phyloP scores from a whole-genome alignment of 805 yeast species.

The Ogataea ramenticola region DNA sequence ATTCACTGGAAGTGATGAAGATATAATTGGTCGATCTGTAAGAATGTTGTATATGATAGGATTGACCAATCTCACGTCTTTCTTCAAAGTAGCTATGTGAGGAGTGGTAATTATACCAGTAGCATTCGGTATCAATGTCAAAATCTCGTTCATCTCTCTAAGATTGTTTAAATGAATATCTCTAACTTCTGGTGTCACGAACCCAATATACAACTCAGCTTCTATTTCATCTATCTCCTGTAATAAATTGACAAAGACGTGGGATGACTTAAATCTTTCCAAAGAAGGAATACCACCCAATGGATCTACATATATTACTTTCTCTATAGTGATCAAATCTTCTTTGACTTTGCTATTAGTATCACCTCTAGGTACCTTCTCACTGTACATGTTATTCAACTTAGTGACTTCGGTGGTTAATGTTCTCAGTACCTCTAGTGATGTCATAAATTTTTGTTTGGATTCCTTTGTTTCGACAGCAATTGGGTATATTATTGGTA shows the following conservation, averaged over 20 bases:
- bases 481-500: constrained; percentile 63
- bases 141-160: constrained; percentile 50
- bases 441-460: constrained; percentile 25
- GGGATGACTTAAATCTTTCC: constrained; percentile 75
- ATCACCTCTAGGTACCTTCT: too few relatives aligned
- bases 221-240: constrained; percentile 71
- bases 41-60: constrained; percentile 86
- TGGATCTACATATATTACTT: constrained; percentile 70
- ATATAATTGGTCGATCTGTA: constrained; percentile 85
- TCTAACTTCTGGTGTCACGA: constrained; percentile 34
- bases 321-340: constrained; percentile 58
- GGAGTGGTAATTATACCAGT: constrained; percentile 89
- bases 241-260: constrained; percentile 75
- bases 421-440: constrained; percentile 33
- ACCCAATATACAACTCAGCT: constrained; percentile 58
- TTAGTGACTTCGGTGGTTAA: constrained; percentile 28
- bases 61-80: constrained; percentile 39
- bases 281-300: constrained; percentile 88
- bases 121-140: constrained; percentile 41
- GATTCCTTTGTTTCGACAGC: constrained; percentile 29
- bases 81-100: constrained; percentile 48
- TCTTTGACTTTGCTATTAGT: too few relatives aligned
- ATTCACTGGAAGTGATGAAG: constrained; percentile 80
- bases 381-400: constrained; percentile 13
- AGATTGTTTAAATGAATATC: constrained; percentile 62